Evolutionary conservation across 345 rosid species (phyloP).

Genomic region (Brassica juncea): DNA sequence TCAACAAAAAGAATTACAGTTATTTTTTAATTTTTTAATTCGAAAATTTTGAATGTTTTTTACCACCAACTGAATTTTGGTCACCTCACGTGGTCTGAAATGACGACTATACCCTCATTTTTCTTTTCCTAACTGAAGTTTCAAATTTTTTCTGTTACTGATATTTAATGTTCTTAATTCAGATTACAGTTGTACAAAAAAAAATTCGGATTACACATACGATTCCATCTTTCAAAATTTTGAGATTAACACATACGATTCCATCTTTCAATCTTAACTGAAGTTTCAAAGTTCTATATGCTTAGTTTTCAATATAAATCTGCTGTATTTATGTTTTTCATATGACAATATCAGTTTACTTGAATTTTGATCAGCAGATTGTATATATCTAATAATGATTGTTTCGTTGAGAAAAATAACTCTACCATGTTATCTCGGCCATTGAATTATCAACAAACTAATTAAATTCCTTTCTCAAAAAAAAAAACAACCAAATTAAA

Average conservation of each 20-base stretch:
- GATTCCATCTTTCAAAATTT: neutral
- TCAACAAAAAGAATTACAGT: constrained; percentile 11
- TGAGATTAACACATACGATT: neutral
- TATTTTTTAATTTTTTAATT: constrained; percentile 19
- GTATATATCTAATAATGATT: neutral
- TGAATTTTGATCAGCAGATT: neutral
- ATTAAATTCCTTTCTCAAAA: neutral
- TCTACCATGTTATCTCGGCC: constrained; percentile 4
- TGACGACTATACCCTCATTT: constrained; percentile 34
- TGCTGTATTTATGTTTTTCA: neutral
- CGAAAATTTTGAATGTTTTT: constrained; percentile 45
- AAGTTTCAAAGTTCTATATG: too few species aligned
- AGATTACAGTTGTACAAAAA: neutral
- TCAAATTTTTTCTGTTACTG: neutral
- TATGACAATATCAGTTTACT: neutral
- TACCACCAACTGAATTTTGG: constrained; percentile 44
- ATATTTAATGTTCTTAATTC: constrained; percentile 3
- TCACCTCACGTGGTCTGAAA: constrained; percentile 26
- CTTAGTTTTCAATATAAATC: neutral
- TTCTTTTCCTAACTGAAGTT: neutral
- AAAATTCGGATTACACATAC: neutral
- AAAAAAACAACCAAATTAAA: neutral
- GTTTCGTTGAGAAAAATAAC: neutral
- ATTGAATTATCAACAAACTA: constrained; percentile 21
- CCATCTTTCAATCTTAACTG: too few species aligned